Percentiles rank a stretch among this genome's conserved stretches.
Conservation (phyloP, 345 rosid species). For the Melaleuca quinquenervia region DNA sequence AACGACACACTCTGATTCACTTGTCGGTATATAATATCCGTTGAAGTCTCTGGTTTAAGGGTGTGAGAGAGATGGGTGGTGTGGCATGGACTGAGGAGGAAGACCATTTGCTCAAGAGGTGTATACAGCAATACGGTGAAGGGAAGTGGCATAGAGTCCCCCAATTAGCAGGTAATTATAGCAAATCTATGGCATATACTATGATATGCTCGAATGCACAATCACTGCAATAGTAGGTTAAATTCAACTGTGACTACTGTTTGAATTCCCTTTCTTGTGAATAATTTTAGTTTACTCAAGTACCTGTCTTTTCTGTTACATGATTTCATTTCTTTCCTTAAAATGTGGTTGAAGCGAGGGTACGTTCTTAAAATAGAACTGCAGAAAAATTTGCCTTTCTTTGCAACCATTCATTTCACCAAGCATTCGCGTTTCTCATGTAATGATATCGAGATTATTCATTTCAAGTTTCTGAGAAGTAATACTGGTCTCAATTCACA, state of each 20-base stretch:
- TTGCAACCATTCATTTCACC: neutral
- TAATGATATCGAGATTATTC: neutral
- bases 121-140: conserved; percentile 28
- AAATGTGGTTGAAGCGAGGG: neutral
- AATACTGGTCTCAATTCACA: neutral
- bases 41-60: neutral
- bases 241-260: neutral
- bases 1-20: neutral
- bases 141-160: conserved; percentile 41
- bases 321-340: neutral
- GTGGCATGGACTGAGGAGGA: conserved; percentile 42
- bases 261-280: neutral
- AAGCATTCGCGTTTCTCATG: neutral
- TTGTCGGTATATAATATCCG: neutral
- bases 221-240: neutral
- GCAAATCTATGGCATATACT: neutral
- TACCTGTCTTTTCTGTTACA: neutral
- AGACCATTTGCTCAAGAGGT: conserved; percentile 33
- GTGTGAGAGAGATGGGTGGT: conserved; percentile 15
- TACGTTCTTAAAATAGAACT: neutral
- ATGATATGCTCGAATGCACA: neutral
- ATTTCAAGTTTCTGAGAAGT: neutral
- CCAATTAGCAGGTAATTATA: conserved; percentile 17
- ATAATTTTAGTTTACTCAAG: neutral
- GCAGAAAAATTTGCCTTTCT: neutral